Conservation (phyloP, 2,329 filamentous ascomycete genomes). For the Ophiostoma piceae region DNA sequence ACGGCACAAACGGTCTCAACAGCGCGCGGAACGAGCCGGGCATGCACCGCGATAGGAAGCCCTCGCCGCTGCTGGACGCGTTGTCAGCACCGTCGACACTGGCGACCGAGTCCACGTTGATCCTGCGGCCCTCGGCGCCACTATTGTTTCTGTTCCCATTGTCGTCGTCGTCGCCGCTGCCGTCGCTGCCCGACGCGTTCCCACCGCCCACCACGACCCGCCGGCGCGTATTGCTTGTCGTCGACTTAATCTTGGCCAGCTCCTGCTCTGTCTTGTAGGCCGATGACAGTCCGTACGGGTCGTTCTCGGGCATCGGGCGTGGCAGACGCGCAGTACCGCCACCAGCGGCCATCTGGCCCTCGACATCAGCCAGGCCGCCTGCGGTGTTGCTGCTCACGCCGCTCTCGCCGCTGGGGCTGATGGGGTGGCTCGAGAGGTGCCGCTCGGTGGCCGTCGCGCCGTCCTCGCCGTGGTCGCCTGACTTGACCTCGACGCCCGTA, state of each 20-base stretch:
- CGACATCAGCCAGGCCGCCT: constrained; percentile 39
- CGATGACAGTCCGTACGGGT: constrained; percentile 74
- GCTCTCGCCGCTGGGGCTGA: constrained; percentile 17
- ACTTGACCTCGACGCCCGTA: constrained; percentile 42
- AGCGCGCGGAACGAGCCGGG: constrained; percentile 30
- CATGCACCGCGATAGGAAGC: constrained; percentile 10
- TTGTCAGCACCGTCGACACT: background rate
- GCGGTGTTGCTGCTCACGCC: constrained; percentile 14
- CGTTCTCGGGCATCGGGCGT: constrained; percentile 58
- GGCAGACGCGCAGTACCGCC: constrained; percentile 44
- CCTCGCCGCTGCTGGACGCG: background rate
- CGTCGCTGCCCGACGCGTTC: background rate
- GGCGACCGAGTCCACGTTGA: background rate
- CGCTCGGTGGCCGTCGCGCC: constrained; percentile 40
- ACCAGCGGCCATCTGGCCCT: constrained; percentile 42
- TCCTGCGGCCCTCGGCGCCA: background rate
- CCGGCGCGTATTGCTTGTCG: constrained; percentile 50
- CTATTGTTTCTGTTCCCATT: background rate
- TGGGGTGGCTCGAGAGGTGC: constrained; percentile 33
- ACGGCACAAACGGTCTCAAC: constrained; percentile 30
- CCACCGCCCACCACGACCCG: constrained; percentile 34
- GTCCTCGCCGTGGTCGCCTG: constrained; percentile 35
- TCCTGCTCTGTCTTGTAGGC: constrained; percentile 73
- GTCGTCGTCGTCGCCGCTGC: background rate
- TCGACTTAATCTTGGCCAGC: constrained; percentile 71